These are phyloP conservation scores for Aphanomyces astaci DNA, from an alignment of 352 stramenopile species.

Conservation along the genomic window DNA sequence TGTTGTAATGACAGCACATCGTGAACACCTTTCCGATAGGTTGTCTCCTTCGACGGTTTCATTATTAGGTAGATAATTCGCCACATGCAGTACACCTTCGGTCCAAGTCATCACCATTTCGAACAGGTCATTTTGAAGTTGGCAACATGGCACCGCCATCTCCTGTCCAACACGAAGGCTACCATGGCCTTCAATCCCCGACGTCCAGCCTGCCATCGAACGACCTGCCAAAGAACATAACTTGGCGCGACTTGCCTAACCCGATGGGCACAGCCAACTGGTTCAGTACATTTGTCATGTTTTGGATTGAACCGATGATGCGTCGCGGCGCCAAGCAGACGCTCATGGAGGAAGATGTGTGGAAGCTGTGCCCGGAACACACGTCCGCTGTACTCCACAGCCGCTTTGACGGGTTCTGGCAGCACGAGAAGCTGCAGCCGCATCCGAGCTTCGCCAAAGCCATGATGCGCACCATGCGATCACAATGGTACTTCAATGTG, in stretches of 20 bases:
- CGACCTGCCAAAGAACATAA: not conserved
- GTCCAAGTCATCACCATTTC: no score
- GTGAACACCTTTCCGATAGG: no score
- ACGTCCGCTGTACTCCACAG: constrained; percentile 32
- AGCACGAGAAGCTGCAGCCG: constrained; percentile 19
- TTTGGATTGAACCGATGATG: constrained; percentile 48
- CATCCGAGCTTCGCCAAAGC: constrained; percentile 36
- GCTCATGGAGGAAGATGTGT: constrained; percentile 37
- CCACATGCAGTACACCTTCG: no score
- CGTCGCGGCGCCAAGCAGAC: constrained; percentile 30
- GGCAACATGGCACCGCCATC: no score
- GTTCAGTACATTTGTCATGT: constrained; percentile 29
- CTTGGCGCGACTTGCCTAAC: not conserved
- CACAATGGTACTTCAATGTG: constrained; percentile 32
- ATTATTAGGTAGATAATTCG: no score
- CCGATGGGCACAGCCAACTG: not conserved
- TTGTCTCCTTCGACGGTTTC: no score
- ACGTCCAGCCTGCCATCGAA: not conserved
- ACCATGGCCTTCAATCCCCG: not conserved
- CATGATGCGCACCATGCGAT: constrained; percentile 40
- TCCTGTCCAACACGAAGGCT: constrained; percentile 55
- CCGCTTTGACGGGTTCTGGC: constrained; percentile 42
- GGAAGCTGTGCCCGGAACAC: constrained; percentile 36
- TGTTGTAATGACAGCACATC: no score
- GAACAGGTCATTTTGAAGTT: no score